These are phyloP conservation scores for Gleditsia sinensis DNA, from an alignment of 306 rosid genomes.

Conservation along the genomic window DNA sequence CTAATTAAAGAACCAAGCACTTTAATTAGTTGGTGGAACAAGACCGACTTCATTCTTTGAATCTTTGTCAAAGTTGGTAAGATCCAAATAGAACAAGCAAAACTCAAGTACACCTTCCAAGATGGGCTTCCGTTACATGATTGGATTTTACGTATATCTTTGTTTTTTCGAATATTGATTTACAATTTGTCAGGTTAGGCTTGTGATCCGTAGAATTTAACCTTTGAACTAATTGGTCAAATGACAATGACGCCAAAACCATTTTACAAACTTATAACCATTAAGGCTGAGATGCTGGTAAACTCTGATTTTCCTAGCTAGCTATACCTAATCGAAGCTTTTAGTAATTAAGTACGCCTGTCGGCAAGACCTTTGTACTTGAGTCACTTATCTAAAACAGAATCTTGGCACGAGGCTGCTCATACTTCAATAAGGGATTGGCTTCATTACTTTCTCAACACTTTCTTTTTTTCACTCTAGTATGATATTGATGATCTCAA, in stretches of 20 bases:
- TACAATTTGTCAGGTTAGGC: neutral
- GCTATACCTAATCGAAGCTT: conserved; percentile 21
- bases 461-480: too few species aligned
- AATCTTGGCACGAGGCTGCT: neutral
- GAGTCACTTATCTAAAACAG: neutral
- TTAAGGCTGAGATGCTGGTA: conserved; percentile 33
- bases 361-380: conserved; percentile 18
- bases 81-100: conserved; percentile 19
- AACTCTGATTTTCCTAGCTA: conserved; percentile 33
- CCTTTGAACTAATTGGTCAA: conserved; percentile 25
- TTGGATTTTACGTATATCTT: neutral
- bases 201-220: conserved; percentile 19
- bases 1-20: neutral
- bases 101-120: neutral
- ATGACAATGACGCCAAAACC: conserved; percentile 30
- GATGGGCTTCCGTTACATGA: conserved; percentile 1
- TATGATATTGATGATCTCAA: neutral
- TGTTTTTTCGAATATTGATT: neutral
- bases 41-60: conserved; percentile 26
- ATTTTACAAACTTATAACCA: conserved; percentile 19
- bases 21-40: conserved; percentile 19
- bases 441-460: neutral
- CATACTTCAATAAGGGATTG: neutral
- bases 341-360: neutral
- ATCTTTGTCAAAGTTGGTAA: conserved; percentile 27